Conservation (phyloP, 208 protist species). For the Novymonas esmeraldas region DNA sequence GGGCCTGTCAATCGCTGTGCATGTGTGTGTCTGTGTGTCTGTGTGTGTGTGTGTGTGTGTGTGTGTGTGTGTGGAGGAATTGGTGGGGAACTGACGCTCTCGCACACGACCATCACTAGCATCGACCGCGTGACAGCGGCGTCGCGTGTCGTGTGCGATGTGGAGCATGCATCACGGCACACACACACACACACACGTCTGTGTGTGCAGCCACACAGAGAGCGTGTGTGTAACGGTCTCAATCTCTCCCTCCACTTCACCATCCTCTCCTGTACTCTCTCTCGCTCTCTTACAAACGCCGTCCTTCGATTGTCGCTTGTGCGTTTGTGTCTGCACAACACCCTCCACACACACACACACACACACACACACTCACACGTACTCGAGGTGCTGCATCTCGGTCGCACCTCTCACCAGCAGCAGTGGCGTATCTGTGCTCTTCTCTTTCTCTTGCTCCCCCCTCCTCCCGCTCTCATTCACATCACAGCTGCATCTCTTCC, state of each 20-base stretch:
- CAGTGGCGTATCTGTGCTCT: neutral
- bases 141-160: too few species aligned
- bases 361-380: neutral
- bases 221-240: neutral
- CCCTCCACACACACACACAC: neutral
- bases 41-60: neutral
- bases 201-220: neutral
- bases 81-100: neutral
- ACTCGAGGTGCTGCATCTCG: neutral
- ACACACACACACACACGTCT: neutral
- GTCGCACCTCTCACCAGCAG: neutral
- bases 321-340: neutral
- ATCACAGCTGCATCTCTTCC: neutral
- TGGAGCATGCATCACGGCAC: too few species aligned
- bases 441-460: neutral
- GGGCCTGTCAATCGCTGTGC: too few species aligned
- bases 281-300: neutral
- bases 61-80: neutral
- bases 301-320: too few species aligned
- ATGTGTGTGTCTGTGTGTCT: too few species aligned
- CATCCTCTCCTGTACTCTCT: neutral
- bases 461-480: neutral
- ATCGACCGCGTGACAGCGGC: too few species aligned
- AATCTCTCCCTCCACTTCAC: neutral
- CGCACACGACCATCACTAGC: too few species aligned